Base-by-base conservation (phyloP, 2,329 filamentous ascomycete species). In the Fusarium sp. region DNA sequence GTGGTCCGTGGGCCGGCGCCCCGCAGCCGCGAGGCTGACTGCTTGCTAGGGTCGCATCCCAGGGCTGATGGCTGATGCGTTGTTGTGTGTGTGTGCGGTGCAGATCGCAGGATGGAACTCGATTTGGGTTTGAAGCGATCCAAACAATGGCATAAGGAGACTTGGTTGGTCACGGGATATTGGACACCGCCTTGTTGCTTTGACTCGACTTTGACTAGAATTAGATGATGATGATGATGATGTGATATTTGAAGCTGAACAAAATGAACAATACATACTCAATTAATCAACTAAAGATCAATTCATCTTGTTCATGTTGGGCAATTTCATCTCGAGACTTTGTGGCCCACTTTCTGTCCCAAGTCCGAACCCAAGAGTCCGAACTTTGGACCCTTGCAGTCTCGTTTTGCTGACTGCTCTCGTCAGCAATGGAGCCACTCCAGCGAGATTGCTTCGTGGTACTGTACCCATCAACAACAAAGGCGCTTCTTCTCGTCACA, bases 71-170 rank as follows among this genome's bases (percentile, higher is more conserved):
- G 43, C 41, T 59, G 64, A 48, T 56, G 22, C 33, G 33, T 59
- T 37, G 56, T 24, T 59, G 20, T 33, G n/a, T 20, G 18, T n/a
- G 48, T 52, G 48, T 52, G 48, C 45, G 48, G 20, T 33, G 52
- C 31, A 31, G 57, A 59, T 74, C 57, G 58, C 57, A 58, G 37
- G 52, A 74, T 74, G 50, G 20, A 69, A 27, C 71, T 64, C 56
- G 56, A 71, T 58, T n/a, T n/a, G 48, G 48, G 24, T 52, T 52
- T 52, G 48, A 31, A 52, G 48, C 48, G 48, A 31, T 52, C 48
- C 27, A 52, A 29, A 29, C 27, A 29, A 52, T 52, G 48, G 18
- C 27, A 50, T 27, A 31, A 52, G 22, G 39, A 45, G 20, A 2
- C 22, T 10, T 39, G 29, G 20, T 58, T 24, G 29, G 31, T 58